Conservation (phyloP, 148 eudicot genomes). For the Diospyros kaki region DNA sequence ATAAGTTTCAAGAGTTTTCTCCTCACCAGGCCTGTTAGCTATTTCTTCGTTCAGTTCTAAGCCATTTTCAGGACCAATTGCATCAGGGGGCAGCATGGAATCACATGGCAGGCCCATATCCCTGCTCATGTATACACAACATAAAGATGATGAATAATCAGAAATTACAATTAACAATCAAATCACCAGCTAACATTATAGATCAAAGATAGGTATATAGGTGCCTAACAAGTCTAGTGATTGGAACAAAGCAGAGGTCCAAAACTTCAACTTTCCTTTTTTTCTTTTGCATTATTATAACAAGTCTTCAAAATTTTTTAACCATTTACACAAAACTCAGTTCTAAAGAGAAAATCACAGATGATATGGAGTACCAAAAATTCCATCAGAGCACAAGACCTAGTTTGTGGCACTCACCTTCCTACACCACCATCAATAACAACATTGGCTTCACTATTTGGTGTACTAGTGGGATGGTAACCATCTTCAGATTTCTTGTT, state of each 20-base stretch:
- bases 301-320: too few species aligned
- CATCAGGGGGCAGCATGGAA: background rate
- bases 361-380: background rate
- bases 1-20: constrained; percentile 1
- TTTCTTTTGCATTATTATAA: too few species aligned
- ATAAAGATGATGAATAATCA: background rate
- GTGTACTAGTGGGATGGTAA: background rate
- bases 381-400: background rate
- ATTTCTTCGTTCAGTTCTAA: background rate
- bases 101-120: background rate
- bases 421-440: constrained; percentile 18
- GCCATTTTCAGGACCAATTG: constrained; percentile 3
- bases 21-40: background rate
- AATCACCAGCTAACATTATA: too few species aligned
- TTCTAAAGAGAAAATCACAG: too few species aligned
- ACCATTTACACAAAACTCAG: too few species aligned
- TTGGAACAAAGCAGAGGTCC: too few species aligned
- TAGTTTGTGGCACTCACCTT: constrained; percentile 30
- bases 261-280: too few species aligned
- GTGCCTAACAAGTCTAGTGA: too few species aligned
- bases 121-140: background rate
- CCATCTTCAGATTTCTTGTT: constrained; percentile 6
- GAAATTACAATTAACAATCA: too few species aligned
- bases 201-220: too few species aligned
- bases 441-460: constrained; percentile 12